Base-by-base conservation (phyloP, 352 stramenopile species). In the Globisporangium ultimum region DNA sequence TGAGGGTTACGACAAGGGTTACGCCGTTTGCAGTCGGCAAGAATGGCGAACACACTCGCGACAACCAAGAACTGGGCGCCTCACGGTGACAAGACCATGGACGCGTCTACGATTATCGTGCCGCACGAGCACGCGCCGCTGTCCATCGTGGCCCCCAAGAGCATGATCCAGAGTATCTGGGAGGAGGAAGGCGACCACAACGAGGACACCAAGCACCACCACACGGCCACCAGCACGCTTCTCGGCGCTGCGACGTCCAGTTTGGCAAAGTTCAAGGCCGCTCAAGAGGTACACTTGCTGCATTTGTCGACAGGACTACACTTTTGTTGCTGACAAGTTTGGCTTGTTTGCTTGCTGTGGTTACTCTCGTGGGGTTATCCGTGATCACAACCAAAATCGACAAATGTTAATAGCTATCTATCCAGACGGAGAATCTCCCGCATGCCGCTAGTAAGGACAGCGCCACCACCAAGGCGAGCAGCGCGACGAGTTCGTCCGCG, bases 231-330 rank as follows among this genome's bases (percentile, higher is more conserved):
- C 18, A 24, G 24, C 5, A 45, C 32, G 14, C 17, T 56, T 40
- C 28, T 36, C 4, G 48, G 59, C 21, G 49, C 52, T 11, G 50
- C 59, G 22, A 73, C 60, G 17, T 61, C 60, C 32, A 76, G 48
- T 22, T 43, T 71, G 13, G 67, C 74, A 22, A 81, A 71, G 58
- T 89, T 88, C 60, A 86, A 89, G 52, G 67, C 77, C 10, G 66
- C 72, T 6, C 76, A 87, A 49, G 69, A 83, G 45, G 76, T 89
- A 56, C 40, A 49, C 21, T 52, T 45, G 21, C 17, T 60, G 28
- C 8, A 36, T 10, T 36, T 36, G 28, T 36, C 28, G 28, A 36
- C 28, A 10, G 7, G 3, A 48, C 36, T 36, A 10, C 28, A 36
- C 28, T 36, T 36, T 36, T 36, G 3, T 36, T 36, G 28, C 7